Base-by-base conservation (phyloP, 1,139 yeast species). In the Pichia sp. region DNA sequence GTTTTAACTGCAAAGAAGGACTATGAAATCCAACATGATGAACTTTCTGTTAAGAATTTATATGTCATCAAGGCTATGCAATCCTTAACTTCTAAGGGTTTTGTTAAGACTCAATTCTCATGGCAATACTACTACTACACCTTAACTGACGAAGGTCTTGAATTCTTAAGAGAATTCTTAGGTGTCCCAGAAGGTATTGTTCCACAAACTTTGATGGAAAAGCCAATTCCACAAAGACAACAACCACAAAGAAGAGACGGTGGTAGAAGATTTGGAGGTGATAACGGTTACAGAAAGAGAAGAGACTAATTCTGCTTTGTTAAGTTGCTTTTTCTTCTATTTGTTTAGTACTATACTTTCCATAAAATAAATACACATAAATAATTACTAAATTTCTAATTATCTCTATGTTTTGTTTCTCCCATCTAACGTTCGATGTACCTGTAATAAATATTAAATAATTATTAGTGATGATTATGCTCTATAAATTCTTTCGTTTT, bases 81-180 rank as follows among this genome's bases (percentile, higher is more conserved):
- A 82, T 90, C 97, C 60, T 86, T 92, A 76, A 89, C 96, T 72
- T 92, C 98, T 64, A 89, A 85, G 79, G 99, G 99, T 74, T 92
- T 71, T 83, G 97, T 92, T 77, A 89, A 90, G 87, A 92, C 99
- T 69, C 97, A 90, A 79, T 92, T 92, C 86, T 92, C 98, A 69
- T 92, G 99, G 99, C 97, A 90, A 86, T 88, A 88, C 84, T 94
- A 92, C 81, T 94, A 92, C 96, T 94, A 94, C 95, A 89, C 98
- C 81, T 87, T 94, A 74, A 92, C 97, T 72, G 97, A 94, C 74
- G 96, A 87, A 78, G 99, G 99, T 83, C 94, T 94, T 63, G 96
- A 89, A 72, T 92, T 80, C 86, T 86, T 92, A 74, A 87, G 97
- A 80, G 88, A 86, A 72, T 95, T 90, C 87, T 86, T 92, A 76